Evolutionary conservation across 2,329 filamentous ascomycete species (phyloP).

Genomic region (Elsinoe perseae): DNA sequence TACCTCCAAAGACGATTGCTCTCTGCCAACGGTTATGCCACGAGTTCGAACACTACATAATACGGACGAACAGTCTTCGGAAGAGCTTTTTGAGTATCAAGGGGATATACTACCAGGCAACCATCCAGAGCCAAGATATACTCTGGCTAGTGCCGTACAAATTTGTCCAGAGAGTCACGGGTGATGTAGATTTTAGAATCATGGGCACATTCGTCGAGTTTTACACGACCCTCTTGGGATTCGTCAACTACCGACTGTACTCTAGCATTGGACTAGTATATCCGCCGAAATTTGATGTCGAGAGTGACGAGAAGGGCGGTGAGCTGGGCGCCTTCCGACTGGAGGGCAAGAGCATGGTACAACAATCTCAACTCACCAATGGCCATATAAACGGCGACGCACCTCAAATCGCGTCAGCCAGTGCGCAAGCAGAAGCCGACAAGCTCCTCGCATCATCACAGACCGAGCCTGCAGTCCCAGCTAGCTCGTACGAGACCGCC

Average conservation of each 20-base stretch:
- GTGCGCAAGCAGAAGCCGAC: conserved; percentile 44
- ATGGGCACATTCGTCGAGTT: conserved; percentile 99
- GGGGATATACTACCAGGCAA: conserved; percentile 98
- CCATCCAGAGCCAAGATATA: conserved; percentile 92
- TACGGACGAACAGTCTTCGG: conserved; percentile 78
- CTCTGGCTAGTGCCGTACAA: conserved; percentile 96
- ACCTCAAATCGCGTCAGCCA: conserved; percentile 27
- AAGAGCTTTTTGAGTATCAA: conserved; percentile 99
- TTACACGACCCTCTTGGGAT: conserved; percentile 91
- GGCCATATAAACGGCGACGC: conserved; percentile 15
- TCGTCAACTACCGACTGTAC: conserved; percentile 93
- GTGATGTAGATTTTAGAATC: conserved; percentile 95
- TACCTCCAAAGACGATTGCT: conserved; percentile 91
- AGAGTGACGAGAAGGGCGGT: conserved; percentile 79
- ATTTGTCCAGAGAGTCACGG: conserved; percentile 90
- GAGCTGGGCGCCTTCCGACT: conserved; percentile 88
- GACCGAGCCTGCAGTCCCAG: conserved; percentile 15
- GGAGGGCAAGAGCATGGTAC: conserved; percentile 59
- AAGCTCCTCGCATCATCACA: conserved; percentile 30
- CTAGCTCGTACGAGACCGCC: conserved; percentile 21
- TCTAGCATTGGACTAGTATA: conserved; percentile 87
- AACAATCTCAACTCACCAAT: conserved; percentile 24
- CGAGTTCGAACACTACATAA: conserved; percentile 97
- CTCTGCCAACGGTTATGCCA: conserved; percentile 87
- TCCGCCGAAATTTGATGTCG: conserved; percentile 83